phyloP scores from a whole-genome alignment of 1,284 basidiomycete genomes.

The Ustilago sp. region DNA sequence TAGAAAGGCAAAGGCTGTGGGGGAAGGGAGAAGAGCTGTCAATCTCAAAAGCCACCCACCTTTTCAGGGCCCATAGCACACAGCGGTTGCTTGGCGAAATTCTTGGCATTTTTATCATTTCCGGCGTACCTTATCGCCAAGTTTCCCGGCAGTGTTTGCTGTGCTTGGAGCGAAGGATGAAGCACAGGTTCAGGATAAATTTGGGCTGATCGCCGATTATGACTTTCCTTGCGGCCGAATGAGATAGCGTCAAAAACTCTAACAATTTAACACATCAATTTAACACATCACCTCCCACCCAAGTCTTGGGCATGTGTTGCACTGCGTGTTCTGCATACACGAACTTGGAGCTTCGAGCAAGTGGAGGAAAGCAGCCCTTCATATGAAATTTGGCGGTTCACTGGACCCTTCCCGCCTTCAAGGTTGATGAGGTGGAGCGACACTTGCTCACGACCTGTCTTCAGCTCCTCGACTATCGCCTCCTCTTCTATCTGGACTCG shows the following conservation, averaged over 20 bases:
- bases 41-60: conserved; percentile 3
- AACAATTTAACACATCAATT: neutral
- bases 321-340: conserved; percentile 20
- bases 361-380: conserved; percentile 1
- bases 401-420: neutral
- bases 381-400: neutral
- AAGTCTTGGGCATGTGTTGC: conserved; percentile 16
- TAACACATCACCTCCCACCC: neutral
- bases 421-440: neutral
- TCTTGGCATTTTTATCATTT: conserved; percentile 30
- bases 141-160: conserved; percentile 23
- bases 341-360: neutral
- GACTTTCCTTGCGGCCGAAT: neutral
- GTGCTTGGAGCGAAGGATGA: neutral
- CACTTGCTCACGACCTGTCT: neutral
- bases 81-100: conserved; percentile 26
- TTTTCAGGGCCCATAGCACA: conserved; percentile 7
- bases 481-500: neutral
- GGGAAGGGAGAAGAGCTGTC: conserved; percentile 12
- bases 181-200: conserved; percentile 1
- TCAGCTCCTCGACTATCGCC: neutral
- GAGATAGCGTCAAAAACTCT: neutral
- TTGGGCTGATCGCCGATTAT: conserved; percentile 9
- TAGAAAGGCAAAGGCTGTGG: conserved; percentile 10
- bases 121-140: conserved; percentile 7